Conservation (phyloP, 78 protist genomes). For the Dictyostelium purpureum region DNA sequence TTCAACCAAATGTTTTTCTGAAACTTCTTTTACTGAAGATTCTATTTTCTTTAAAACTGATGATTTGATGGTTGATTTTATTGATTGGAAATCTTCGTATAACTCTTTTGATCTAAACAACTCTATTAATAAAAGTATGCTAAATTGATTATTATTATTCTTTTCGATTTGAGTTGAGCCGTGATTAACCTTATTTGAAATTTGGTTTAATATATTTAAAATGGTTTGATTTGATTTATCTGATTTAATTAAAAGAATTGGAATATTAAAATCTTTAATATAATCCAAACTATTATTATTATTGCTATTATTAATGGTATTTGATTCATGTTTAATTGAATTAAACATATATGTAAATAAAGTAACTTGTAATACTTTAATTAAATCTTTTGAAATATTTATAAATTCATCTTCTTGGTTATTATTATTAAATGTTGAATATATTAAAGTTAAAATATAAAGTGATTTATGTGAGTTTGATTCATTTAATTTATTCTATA, state of each 20-base stretch:
- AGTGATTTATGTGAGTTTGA: too few relatives aligned
- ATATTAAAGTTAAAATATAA: background rate
- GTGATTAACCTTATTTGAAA: background rate
- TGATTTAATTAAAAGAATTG: background rate
- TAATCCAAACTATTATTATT: too few relatives aligned
- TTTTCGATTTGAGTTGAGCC: background rate
- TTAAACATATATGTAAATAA: background rate
- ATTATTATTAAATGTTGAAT: background rate
- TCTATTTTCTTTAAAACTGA: background rate
- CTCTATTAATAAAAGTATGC: background rate
- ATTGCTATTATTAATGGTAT: background rate
- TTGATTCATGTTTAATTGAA: background rate
- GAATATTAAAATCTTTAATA: background rate
- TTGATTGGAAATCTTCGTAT: background rate
- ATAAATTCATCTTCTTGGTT: background rate
- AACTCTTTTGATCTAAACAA: background rate
- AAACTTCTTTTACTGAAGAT: background rate
- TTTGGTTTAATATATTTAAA: background rate
- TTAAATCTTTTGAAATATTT: background rate
- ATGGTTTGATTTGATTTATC: background rate
- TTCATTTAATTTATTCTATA: too few relatives aligned
- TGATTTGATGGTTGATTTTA: background rate
- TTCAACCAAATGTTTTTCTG: slow-evolving; percentile 5
- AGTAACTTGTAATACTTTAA: background rate
- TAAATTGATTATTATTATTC: background rate